These are phyloP conservation scores for Hamamelis virginiana DNA, from an alignment of 164 flowering plant species.

Conservation along the genomic window DNA sequence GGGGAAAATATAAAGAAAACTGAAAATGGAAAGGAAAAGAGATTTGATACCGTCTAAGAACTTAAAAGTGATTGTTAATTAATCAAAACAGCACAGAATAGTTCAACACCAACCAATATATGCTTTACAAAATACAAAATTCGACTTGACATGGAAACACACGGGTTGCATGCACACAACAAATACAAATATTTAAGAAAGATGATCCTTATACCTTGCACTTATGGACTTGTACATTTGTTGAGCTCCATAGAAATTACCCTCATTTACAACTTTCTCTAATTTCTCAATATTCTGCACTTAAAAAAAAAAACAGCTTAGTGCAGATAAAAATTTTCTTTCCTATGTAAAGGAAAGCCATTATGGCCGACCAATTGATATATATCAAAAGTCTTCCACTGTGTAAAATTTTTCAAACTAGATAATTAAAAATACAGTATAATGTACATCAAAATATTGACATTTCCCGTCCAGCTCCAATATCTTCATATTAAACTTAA, in stretches of 20 bases:
- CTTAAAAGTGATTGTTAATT: neutral
- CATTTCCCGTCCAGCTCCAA: too few relatives aligned
- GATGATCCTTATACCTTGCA: conserved; percentile 53
- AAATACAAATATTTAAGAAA: neutral
- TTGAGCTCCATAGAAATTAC: conserved; percentile 85
- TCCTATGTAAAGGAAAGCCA: neutral
- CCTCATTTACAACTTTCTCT: conserved; percentile 60
- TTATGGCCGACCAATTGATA: neutral
- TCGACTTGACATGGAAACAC: neutral
- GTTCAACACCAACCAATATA: neutral
- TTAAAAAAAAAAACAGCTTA: neutral
- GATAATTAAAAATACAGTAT: too few relatives aligned
- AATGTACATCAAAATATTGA: too few relatives aligned
- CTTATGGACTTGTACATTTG: conserved; percentile 87
- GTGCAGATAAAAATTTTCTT: neutral
- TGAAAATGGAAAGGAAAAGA: neutral
- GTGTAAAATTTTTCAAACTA: too few relatives aligned
- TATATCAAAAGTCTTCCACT: too few relatives aligned
- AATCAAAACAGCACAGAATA: neutral
- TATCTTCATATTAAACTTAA: neutral
- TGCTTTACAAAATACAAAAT: neutral
- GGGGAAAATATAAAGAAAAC: neutral
- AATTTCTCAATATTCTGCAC: conserved; percentile 74
- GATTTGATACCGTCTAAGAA: neutral
- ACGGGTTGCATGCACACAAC: too few relatives aligned